Base-by-base conservation (phyloP, 768 basidiomycete genomes). In the Pleurotus eryngii region DNA sequence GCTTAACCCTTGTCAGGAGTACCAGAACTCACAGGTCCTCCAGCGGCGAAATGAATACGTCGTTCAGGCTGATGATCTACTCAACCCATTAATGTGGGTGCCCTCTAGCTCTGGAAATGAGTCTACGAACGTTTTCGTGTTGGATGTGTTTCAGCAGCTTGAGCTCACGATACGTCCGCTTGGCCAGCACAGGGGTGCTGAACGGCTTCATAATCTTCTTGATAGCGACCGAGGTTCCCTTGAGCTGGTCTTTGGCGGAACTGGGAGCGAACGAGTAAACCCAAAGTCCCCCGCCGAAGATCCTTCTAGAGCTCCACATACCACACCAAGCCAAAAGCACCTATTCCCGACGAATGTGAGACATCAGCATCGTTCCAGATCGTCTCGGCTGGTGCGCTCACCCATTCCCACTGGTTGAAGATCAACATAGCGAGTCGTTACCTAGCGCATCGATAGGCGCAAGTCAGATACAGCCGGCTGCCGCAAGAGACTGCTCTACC, bases 151-250 rank as follows among this genome's bases (percentile, higher is more conserved):
- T 98, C 68, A 99, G 81, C 42, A 99, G 82, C 75, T 99, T 99
- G 66, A 99, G 82, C 75, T 99, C 97, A 60, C 97, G 84, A 73
- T 98, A 98, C 1, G 97, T 99, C 61, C 97, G 82, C 76, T 98
- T 98, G 73, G 88, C 89, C 65, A 99, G 81, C n/a, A 99, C 97
- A 17, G 97, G 95, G 5, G 97, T 98, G 70, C 90, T 92, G 77
- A 99, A 99, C 5, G 97, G 97, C 73, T 99, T 99, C 96, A 98
- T 98, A 79, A 98, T 99, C 86, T 98, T 98, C 85, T 99, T 99
- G 79, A 99, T 95, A 67, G 97, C 97, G 57, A 96, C 95, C 15
- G 92, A 90, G 46, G 93, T 84, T 42, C 86, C 90, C 7, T 94
- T 96, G 55, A 98, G 84, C 73, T 98, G 95, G 71, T 96, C 92